These are phyloP conservation scores for Periglandula ipomoeae DNA, from an alignment of 2,329 filamentous ascomycete genomes.

Conservation along the genomic window DNA sequence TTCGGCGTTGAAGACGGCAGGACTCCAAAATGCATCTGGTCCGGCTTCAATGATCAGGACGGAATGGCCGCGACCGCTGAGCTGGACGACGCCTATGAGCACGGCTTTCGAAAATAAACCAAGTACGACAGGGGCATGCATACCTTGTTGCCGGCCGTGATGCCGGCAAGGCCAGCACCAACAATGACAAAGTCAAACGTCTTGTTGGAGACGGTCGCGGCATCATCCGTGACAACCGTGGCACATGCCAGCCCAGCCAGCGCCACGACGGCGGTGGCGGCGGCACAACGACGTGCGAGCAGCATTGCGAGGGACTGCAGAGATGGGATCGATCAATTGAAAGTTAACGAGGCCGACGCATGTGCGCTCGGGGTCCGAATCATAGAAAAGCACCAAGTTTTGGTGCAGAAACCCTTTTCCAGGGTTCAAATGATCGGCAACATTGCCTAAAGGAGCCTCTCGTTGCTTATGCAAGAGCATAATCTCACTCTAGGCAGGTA, in stretches of 20 bases:
- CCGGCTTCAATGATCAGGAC: constrained; percentile 17
- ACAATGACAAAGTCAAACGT: constrained; percentile 25
- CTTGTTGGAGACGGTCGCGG: constrained; percentile 5
- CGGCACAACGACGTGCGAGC: no score
- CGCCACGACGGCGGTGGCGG: background rate
- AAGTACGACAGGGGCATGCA: background rate
- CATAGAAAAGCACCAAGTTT: no score
- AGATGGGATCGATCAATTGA: background rate
- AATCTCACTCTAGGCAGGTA: no score
- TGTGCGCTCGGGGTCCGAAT: no score
- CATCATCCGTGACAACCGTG: constrained; percentile 13
- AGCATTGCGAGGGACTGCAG: no score
- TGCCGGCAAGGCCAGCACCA: constrained; percentile 28
- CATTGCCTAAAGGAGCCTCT: no score
- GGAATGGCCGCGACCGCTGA: constrained; percentile 14
- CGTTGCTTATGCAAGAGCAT: no score
- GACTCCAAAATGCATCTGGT: constrained; percentile 14
- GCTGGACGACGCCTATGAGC: constrained; percentile 5
- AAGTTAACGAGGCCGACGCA: no score
- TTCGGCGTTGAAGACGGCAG: constrained; percentile 11
- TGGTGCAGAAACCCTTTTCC: no score
- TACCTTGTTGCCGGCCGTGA: constrained; percentile 15
- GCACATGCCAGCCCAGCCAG: constrained; percentile 2
- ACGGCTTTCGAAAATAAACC: no score
- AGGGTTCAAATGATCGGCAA: no score